Evolutionary conservation across 1,284 basidiomycete genomes (phyloP).

Genomic region (Puccinia coronata): DNA sequence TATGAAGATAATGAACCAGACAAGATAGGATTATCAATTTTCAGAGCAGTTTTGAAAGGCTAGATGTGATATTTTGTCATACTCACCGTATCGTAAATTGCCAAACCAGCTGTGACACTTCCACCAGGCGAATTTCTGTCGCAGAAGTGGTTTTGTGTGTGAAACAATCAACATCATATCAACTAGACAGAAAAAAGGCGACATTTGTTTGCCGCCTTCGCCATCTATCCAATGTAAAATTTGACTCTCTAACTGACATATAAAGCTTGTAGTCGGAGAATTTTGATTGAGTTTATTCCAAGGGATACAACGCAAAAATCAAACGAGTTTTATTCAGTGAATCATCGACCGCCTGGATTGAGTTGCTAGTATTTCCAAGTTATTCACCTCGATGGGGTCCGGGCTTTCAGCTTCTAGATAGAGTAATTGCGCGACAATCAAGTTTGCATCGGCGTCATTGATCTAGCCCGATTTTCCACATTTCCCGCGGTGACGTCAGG

Average conservation of each 20-base stretch:
- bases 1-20: background rate
- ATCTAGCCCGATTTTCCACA: slow-evolving; percentile 66
- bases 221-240: background rate
- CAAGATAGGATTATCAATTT: too few relatives aligned
- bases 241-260: background rate
- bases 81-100: slow-evolving; percentile 87
- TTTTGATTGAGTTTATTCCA: background rate
- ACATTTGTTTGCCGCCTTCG: too few relatives aligned
- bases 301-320: background rate
- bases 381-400: slow-evolving; percentile 68
- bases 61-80: too few relatives aligned
- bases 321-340: background rate
- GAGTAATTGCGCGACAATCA: slow-evolving; percentile 82
- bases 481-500: too few relatives aligned
- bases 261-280: background rate
- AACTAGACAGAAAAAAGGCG: background rate
- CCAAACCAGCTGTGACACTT: slow-evolving; percentile 85
- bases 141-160: slow-evolving; percentile 59
- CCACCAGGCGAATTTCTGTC: slow-evolving; percentile 94
- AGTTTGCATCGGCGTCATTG: slow-evolving; percentile 76
- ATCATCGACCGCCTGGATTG: too few relatives aligned
- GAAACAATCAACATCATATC: slow-evolving; percentile 63
- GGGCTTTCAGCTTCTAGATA: slow-evolving; percentile 92
- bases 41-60: too few relatives aligned
- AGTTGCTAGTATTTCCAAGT: background rate